Conservation (phyloP, 1,284 basidiomycete genomes). For the Pyrrhoderma noxium region DNA sequence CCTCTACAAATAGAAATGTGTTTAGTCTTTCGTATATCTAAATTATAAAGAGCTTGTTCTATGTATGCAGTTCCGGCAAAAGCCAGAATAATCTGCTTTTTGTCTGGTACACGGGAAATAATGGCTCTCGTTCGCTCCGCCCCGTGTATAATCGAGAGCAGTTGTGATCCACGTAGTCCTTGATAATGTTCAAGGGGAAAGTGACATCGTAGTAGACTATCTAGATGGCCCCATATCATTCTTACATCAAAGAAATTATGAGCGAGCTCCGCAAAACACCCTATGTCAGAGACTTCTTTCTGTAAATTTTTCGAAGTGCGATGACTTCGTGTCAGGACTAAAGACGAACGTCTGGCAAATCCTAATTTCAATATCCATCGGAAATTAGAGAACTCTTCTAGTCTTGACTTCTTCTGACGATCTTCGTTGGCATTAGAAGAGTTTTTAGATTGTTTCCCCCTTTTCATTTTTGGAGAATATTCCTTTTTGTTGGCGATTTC, state of each 20-base stretch:
- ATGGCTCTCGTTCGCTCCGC: slow-evolving; percentile 7
- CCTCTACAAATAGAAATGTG: neutral
- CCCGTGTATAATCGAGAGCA: slow-evolving; percentile 13
- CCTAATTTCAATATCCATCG: slow-evolving; percentile 17
- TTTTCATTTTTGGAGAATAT: no score
- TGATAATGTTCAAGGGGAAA: slow-evolving; percentile 19
- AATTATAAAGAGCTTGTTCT: slow-evolving; percentile 11
- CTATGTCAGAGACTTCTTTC: slow-evolving; percentile 14
- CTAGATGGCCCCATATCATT: slow-evolving; percentile 13
- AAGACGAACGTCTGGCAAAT: neutral
- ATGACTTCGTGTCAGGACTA: neutral
- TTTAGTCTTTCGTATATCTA: slow-evolving; percentile 5
- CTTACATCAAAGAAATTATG: slow-evolving; percentile 12
- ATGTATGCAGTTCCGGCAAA: slow-evolving; percentile 18
- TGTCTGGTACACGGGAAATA: slow-evolving; percentile 9
- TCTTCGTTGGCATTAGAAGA: neutral
- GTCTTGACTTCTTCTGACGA: slow-evolving; percentile 17
- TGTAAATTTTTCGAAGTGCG: neutral
- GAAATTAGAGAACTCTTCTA: slow-evolving; percentile 20
- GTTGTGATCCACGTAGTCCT: slow-evolving; percentile 2
- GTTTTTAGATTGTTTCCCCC: no score
- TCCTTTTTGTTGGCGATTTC: no score
- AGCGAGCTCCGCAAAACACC: slow-evolving; percentile 21
- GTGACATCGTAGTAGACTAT: slow-evolving; percentile 8
- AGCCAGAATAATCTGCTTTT: slow-evolving; percentile 15